Base-by-base conservation (phyloP, 2,329 filamentous ascomycete genomes). In the Xylariaceae sp. region DNA sequence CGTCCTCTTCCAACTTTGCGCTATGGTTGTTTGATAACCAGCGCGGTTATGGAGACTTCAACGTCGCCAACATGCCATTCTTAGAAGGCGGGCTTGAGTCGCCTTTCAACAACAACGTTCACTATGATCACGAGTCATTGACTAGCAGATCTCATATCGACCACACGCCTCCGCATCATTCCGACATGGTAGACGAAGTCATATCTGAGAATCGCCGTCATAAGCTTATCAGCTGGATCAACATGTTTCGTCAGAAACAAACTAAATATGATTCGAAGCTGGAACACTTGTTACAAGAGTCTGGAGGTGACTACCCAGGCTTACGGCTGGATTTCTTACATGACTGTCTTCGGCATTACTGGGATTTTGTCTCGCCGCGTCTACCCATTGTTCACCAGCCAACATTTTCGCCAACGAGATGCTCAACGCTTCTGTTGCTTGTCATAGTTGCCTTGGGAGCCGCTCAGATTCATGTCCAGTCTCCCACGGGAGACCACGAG, bases 341-440 rank as follows among this genome's bases (percentile, higher is more conserved):
- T 63, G 87, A 87, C 13, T 96, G 92, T 63, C 81, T 93, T 55
- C 81, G 83, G n/a, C 89, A 89, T 42, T 97, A 90, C 69, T 97
- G 91, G 91, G 82, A 87, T 47, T 83, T 89, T 63, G 89, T 95
- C 50, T 90, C 93, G 56, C 86, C 89, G 7, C 89, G 95, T 57
- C 74, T 96, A 48, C 92, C 92, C 10, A 92, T 97, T 53, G 77
- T 96, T 38, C 91, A 96, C 66, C 88, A 90, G 62, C 89, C 90
- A 1, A 96, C 90, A 0, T 97, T 96, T 68, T 87, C 85, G 4
- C 82, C 88, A 6, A 87, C 90, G 60, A 83, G 84, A n/a, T 92
- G 89, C 44, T 86, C 88, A 0, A 84, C 90, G 55, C 76, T 91
- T 34, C 78, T 96, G 2, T 73, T 96, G 28, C 76, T 96, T 49